Conservation (phyloP, 192 early-diverging fungal species). For the Podila clonocystis region DNA sequence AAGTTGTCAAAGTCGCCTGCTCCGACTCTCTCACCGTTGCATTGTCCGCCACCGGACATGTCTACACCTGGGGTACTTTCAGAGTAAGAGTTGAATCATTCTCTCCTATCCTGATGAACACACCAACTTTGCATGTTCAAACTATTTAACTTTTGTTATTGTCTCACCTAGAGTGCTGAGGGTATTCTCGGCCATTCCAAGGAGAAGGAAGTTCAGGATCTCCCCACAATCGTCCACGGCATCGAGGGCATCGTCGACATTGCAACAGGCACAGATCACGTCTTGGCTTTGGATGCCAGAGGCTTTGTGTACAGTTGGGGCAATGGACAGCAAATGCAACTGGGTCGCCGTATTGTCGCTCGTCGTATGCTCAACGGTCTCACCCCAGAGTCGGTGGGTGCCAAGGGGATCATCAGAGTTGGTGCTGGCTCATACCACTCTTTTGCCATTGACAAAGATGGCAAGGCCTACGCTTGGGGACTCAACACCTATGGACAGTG, state of each 20-base stretch:
- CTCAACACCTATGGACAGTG: conserved; percentile 94
- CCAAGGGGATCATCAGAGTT: conserved; percentile 68
- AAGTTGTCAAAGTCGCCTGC: conserved; percentile 81
- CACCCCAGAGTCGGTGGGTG: conserved; percentile 62
- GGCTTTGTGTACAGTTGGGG: conserved; percentile 92
- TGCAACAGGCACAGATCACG: conserved; percentile 87
- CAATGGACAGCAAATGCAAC: conserved; percentile 87
- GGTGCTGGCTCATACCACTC: conserved; percentile 88
- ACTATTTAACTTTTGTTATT: not conserved
- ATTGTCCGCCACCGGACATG: conserved; percentile 76
- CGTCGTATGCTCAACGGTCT: conserved; percentile 76
- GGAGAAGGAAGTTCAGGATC: conserved; percentile 68
- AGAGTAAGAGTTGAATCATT: conserved; percentile 36
- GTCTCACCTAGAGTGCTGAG: conserved; percentile 67
- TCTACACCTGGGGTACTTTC: conserved; percentile 93
- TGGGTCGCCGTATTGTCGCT: conserved; percentile 83
- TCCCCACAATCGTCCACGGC: conserved; percentile 64
- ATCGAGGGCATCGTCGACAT: conserved; percentile 77
- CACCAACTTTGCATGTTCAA: not conserved
- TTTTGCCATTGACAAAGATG: conserved; percentile 77
- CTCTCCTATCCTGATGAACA: not conserved
- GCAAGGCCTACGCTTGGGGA: conserved; percentile 83
- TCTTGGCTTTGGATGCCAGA: conserved; percentile 74
- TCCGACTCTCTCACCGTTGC: conserved; percentile 88
- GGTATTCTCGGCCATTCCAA: conserved; percentile 88